Evolutionary conservation across 305 asterid genomes (phyloP), one percentile per base, ranked within the genome.

Genomic region (Petunia hybrid): DNA sequence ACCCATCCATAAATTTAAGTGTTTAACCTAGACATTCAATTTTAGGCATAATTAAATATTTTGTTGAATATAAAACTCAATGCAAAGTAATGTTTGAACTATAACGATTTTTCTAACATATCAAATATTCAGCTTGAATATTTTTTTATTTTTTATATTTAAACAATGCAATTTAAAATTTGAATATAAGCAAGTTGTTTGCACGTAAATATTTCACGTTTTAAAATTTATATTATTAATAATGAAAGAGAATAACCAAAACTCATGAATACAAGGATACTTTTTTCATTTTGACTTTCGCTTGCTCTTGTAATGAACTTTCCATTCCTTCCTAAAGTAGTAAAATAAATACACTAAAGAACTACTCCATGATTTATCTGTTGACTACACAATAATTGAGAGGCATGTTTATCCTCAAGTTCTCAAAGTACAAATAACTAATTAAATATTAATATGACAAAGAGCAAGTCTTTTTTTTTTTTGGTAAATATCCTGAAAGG

Each of bases 171-270:
- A 22, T 22, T 22, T 22, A 22, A 22, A 22, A 22, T 22, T 22
- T 22, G 31, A 22, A 22, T 22, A 22, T 22, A 22, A 22, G 31
- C 31, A 22, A 22, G 31, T 22, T 22, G 31, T 22, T 22, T 22
- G 31, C 31, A 22, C 31, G 31, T 22, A 22, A 22, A 22, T 22
- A 22, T 22, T 22, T 22, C 31, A 22, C 31, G 31, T 22, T 22
- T 22, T 22, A 22, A 22, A 22, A 22, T 22, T 22, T 22, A 22
- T 22, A 22, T 22, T 22, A 22, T 22, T 63, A 79, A 38, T 14
- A 70, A 31, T 77, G 78, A 67, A 55, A 68, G 31, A 65, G 81
- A 56, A 40, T 62, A 40, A 22, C 8, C 22, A 22, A 22, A 38
- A 66, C 69, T 51, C 46, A 35, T 48, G 4, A 22, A 22, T 22